Conservation (phyloP, 805 yeast species). For the Myxozyma lipomycoides region DNA sequence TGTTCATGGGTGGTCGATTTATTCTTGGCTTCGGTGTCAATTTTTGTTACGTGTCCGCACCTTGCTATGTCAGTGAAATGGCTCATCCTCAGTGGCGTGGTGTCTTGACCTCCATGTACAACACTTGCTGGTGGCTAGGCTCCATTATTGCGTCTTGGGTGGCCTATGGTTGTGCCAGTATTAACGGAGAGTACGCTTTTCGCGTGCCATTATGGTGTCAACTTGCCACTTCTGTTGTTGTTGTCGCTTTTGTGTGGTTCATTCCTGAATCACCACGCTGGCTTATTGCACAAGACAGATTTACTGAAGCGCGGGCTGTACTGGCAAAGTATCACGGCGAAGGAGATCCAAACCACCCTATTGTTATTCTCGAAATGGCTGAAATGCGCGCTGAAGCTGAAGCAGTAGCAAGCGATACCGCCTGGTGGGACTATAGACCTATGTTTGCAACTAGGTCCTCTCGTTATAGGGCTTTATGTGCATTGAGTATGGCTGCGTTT, state of each 20-base stretch:
- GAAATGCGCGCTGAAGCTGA: slow-evolving; percentile 14
- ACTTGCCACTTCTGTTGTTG: slow-evolving; percentile 39
- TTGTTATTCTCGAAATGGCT: slow-evolving; percentile 12
- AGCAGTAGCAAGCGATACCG: slow-evolving; percentile 1
- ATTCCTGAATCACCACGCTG: slow-evolving; percentile 54
- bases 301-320: slow-evolving; percentile 44
- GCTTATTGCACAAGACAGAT: slow-evolving; percentile 42
- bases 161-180: slow-evolving; percentile 10
- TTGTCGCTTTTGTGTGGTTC: slow-evolving; percentile 33
- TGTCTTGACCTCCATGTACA: slow-evolving; percentile 45
- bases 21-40: slow-evolving; percentile 21
- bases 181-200: slow-evolving; percentile 33
- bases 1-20: slow-evolving; percentile 23
- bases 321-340: slow-evolving; percentile 45
- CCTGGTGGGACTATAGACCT: slow-evolving; percentile 30
- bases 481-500: slow-evolving; percentile 38
- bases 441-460: slow-evolving; percentile 36
- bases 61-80: slow-evolving; percentile 14
- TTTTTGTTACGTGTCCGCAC: slow-evolving; percentile 11
- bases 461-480: slow-evolving; percentile 43
- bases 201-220: slow-evolving; percentile 42
- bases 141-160: slow-evolving; percentile 38
- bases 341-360: slow-evolving; percentile 34
- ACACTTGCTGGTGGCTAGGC: slow-evolving; percentile 51
- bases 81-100: slow-evolving; percentile 22